Evolutionary conservation across 2,329 filamentous ascomycete genomes (phyloP), one percentile per base, ranked within the genome.

Genomic region (Pseudogymnoascus sp.): DNA sequence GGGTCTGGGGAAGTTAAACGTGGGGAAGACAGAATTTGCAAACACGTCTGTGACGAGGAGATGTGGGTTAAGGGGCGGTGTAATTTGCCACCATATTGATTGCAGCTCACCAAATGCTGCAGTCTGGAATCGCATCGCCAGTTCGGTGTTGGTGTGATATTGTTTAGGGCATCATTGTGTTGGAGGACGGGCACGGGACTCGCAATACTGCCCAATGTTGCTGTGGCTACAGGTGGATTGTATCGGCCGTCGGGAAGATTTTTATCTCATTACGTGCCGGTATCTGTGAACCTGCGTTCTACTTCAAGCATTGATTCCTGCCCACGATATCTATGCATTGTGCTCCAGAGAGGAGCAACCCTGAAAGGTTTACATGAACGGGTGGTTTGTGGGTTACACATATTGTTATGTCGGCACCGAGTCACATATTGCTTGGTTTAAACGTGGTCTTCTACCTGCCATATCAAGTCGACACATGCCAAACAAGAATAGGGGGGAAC

Each of bases 1-100:
- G 46, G 46, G 46, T 56, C 46, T 33, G 21, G 26, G 44, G 46
- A 56, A 56, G n/a, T 26, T 33, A 26, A 13, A 19, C n/a, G 46
- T 33, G 46, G 46, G 46, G 46, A 56, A 56, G 26, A 33, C 46
- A 56, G n/a, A 13, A 33, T 56, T 50, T 50, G 13, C 26, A 19
- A 33, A 56, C 26, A 56, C 46, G 46, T 33, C 46, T 56, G n/a
- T 13, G 46, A 56, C 46, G 19, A 33, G 7, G 26, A 56, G 26
- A 33, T 56, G 26, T 56, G 46, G 26, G 26, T 56, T 56, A 56
- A 33, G 46, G 46, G 46, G 46, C 46, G 46, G 29, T 26, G 46
- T 56, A 33, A 56, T 56, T 56, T 56, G 46, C 26, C 26, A 56
- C 46, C 46, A 33, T 56, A 19, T 56, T 56, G 46, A 56, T 56